Evolutionary conservation across 345 rosid species (phyloP), one percentile per base, ranked within the genome.

Genomic region (Acer saccharum): DNA sequence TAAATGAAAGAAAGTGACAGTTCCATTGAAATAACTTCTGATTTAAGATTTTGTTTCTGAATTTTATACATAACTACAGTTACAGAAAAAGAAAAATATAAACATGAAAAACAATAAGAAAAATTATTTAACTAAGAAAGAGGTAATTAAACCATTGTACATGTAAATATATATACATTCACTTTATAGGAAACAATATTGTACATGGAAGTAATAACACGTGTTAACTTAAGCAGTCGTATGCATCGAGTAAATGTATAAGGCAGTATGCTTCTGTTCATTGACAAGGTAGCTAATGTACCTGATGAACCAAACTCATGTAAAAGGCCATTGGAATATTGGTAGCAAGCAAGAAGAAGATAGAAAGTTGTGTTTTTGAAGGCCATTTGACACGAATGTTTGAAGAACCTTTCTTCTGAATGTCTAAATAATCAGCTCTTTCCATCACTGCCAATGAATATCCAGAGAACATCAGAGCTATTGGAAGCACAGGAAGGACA

Each of bases 271-370:
- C 18, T 55, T 63, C 32, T 7, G 39, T 55, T 41, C 62, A 68
- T 46, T 52, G 46, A 46, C 16, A 18, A 61, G 74, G 63, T 44
- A 39, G 43, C 6, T 63, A 35, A 54, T 23, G 44, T 86, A 94
- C 99, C 98, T 94, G 98, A 85, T 94, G 99, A 81, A 88, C 85
- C 82, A 88, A 85, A 83, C 90, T 90, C 98, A 91, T 91, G 76
- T 96, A 91, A 44, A 92, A 60, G 29, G 94, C 97, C 98, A 94
- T 91, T 52, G 98, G 98, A 77, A 92, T 83, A 80, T 94, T 96
- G 74, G 95, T 87, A 66, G 72, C 89, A 73, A 96, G 90, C 91
- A 96, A 89, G 85, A 96, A 90, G 62, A 86, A 75, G 83, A 92
- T 72, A 13, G 93, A 84, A 72, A 89, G 81, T 77, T 68, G 77